These are phyloP conservation scores for Barnettozyma hawaiiensis DNA, from an alignment of 1,139 yeast species.

Conservation along the genomic window DNA sequence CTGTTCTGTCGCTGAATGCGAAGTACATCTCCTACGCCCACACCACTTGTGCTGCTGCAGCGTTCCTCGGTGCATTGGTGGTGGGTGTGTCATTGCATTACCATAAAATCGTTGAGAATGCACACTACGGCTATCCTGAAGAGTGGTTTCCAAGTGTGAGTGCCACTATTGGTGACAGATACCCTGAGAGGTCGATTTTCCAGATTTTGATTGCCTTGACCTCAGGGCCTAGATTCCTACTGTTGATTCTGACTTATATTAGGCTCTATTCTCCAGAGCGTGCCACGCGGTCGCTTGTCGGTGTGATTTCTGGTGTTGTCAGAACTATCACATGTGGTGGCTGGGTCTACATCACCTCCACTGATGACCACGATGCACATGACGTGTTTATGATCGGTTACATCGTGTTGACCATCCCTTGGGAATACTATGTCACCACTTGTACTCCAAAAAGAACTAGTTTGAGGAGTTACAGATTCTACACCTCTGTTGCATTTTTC, in stretches of 20 bases:
- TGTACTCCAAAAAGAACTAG: constrained; percentile 46
- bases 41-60: constrained; percentile 60
- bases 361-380: constrained; percentile 95
- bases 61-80: constrained; percentile 67
- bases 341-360: constrained; percentile 95
- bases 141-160: constrained; percentile 99
- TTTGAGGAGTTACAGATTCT: constrained; percentile 48
- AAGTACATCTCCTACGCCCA: constrained; percentile 65
- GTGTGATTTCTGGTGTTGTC: constrained; percentile 55
- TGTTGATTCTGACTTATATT: constrained; percentile 44
- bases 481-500: constrained; percentile 59
- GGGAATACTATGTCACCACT: constrained; percentile 65
- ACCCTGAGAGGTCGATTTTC: constrained; percentile 90
- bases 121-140: constrained; percentile 85
- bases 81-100: constrained; percentile 75
- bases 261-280: constrained; percentile 23
- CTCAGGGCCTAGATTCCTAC: constrained; percentile 79
- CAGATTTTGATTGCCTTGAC: constrained; percentile 76
- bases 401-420: constrained; percentile 83
- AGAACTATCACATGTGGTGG: constrained; percentile 97
- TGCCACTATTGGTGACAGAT: constrained; percentile 94
- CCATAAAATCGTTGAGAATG: constrained; percentile 80
- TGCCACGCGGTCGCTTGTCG: constrained; percentile 27
- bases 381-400: constrained; percentile 92
- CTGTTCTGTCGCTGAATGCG: constrained; percentile 44